Base-by-base conservation (phyloP, 352 stramenopile genomes). In the Pythium insidiosum region DNA sequence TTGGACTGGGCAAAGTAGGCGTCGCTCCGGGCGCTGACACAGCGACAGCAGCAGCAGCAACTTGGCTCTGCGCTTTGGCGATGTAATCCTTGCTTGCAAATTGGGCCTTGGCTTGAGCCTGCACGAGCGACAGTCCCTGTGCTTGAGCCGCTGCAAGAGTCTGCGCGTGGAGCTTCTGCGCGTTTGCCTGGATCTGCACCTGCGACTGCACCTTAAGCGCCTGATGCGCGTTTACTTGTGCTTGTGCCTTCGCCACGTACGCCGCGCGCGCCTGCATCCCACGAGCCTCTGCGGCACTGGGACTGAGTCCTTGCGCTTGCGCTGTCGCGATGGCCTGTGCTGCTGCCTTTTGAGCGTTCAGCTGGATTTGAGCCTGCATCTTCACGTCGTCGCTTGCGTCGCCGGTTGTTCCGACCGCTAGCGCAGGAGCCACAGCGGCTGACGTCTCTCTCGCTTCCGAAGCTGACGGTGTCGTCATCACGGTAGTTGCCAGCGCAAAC, bases 71-170 rank as follows among this genome's bases (percentile, higher is more conserved):
- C 1, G 80, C 80, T 57, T 95, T 95, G 1, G 81, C 74, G 12
- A 95, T 92, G 50, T 95, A 95, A 31, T 95, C 81, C 43, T 94
- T 93, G 53, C 81, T 93, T 20, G 78, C 81, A 38, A 87, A 84
- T 40, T 94, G 80, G 9, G 81, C 83, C 36, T 92, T 92, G 2
- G 79, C 78, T 30, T 95, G 83, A 7, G 83, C 83, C 57, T 94
- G 81, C 13, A 89, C 76, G 16, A 92, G 61, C 23, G 83, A 92
- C 2, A 95, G 50, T 1, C 83, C 83, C 59, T 95, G 83, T 1
- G 79, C 79, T 51, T 95, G 81, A 2, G 83, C 83, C 23, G 76
- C 77, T 7, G 80, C 77, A 19, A 95, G 49, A 6, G 83, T 92
- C 47, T 94, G 83, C 4, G 78, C 77, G 42, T 95, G 81, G 0